Evolutionary conservation across 148 eudicot genomes (phyloP).

Genomic region (Rhododendron henanense): DNA sequence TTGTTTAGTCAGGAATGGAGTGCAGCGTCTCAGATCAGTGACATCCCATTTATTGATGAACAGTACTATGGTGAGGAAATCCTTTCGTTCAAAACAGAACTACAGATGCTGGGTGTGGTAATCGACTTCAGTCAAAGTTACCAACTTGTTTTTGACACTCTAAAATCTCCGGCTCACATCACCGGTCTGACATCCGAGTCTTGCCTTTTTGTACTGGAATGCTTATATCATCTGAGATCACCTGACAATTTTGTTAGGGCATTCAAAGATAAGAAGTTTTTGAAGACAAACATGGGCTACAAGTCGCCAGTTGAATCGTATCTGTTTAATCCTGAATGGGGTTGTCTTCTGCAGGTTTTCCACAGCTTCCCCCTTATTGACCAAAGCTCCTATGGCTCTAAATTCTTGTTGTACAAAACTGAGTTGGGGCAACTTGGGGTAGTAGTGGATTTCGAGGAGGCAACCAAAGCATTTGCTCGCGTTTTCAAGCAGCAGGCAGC

Average conservation of each 20-base stretch:
- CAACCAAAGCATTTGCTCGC: conserved; percentile 32
- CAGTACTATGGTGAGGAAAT: conserved; percentile 40
- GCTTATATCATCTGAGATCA: conserved; percentile 22
- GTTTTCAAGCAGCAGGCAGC: conserved; percentile 41
- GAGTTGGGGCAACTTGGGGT: conserved; percentile 43
- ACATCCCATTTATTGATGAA: conserved; percentile 47
- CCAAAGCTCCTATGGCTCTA: conserved; percentile 32
- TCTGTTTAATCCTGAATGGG: conserved; percentile 46
- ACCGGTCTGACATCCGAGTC: conserved; percentile 20
- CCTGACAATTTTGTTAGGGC: conserved; percentile 25
- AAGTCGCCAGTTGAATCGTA: conserved; percentile 42
- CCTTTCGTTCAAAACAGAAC: conserved; percentile 33
- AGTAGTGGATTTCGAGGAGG: conserved; percentile 39
- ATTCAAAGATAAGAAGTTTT: conserved; percentile 36
- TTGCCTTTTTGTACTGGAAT: conserved; percentile 37
- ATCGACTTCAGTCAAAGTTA: conserved; percentile 28
- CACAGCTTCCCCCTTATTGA: conserved; percentile 41
- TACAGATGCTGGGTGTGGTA: conserved; percentile 45
- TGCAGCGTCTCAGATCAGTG: conserved; percentile 38
- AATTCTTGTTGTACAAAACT: conserved; percentile 25
- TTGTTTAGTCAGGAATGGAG: conserved; percentile 41
- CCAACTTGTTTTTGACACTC: conserved; percentile 30
- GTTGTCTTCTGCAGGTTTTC: conserved; percentile 50
- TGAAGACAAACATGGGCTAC: conserved; percentile 41
- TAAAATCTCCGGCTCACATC: conserved; percentile 32